Evolutionary conservation across 768 basidiomycete genomes (phyloP).

Genomic region (Russula emetica): DNA sequence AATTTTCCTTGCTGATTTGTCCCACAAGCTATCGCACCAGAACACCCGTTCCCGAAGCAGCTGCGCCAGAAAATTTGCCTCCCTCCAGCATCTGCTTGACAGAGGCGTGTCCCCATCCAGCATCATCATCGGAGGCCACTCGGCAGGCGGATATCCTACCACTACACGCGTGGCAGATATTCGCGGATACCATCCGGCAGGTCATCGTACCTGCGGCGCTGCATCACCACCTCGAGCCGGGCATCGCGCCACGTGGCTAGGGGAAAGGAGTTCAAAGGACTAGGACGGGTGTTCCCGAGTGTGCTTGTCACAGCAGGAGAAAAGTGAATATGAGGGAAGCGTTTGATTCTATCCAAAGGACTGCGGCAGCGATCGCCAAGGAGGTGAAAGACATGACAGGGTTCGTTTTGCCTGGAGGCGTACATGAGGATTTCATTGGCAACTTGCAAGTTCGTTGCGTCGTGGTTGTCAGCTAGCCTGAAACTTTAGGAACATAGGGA

Average conservation of each 20-base stretch:
- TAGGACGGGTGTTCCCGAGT: not conserved
- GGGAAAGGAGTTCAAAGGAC: constrained; percentile 1
- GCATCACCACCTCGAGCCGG: constrained; percentile 10
- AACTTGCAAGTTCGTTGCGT: too few relatives aligned
- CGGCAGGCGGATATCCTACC: too few relatives aligned
- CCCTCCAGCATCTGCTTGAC: constrained; percentile 23
- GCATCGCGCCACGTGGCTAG: not conserved
- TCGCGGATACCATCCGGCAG: not conserved
- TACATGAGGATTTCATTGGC: constrained; percentile 22
- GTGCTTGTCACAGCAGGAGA: constrained; percentile 4
- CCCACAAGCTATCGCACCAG: too few relatives aligned
- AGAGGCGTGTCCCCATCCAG: constrained; percentile 22
- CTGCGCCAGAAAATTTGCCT: constrained; percentile 13
- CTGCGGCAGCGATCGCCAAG: not conserved
- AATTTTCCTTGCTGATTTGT: not conserved
- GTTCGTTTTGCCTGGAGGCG: constrained; percentile 6
- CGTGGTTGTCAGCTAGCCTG: too few relatives aligned
- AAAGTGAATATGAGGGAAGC: constrained; percentile 2
- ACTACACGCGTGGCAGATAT: not conserved
- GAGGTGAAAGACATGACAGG: not conserved
- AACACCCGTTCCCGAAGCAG: not conserved
- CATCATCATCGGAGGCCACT: too few relatives aligned
- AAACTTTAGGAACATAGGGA: too few relatives aligned
- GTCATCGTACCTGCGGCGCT: constrained; percentile 4
- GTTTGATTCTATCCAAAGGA: not conserved